phyloP scores from a whole-genome alignment of 2,329 filamentous ascomycete genomes.

The Exserohilum rostratum region DNA sequence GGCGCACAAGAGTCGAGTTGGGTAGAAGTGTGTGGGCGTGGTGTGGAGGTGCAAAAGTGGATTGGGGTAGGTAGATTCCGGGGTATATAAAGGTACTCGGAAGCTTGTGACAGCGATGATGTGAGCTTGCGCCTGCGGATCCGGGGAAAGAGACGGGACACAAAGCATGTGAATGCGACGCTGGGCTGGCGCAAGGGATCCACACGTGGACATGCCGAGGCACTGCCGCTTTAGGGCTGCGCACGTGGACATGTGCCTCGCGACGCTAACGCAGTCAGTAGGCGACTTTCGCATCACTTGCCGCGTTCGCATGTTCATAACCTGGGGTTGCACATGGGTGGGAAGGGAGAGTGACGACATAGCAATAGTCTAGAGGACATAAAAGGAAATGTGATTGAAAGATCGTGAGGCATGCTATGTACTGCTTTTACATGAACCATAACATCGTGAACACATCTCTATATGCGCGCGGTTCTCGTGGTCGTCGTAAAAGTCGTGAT shows the following conservation, averaged over 20 bases:
- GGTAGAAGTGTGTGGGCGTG: neutral
- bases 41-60: conserved; percentile 2
- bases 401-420: neutral
- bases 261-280: neutral
- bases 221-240: conserved; percentile 11
- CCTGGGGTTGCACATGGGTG: neutral
- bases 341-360: neutral
- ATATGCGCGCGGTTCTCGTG: neutral
- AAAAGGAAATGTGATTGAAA: conserved; percentile 1
- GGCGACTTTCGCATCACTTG: conserved; percentile 11
- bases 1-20: neutral
- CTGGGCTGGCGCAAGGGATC: conserved; percentile 11
- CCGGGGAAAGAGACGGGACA: conserved; percentile 21
- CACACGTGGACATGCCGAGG: conserved; percentile 19
- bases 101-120: conserved; percentile 33
- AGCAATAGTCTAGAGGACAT: neutral
- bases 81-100: conserved; percentile 28
- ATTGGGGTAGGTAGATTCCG: conserved; percentile 3
- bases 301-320: neutral
- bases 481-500: conserved; percentile 2
- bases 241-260: conserved; percentile 21
- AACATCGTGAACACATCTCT: neutral
- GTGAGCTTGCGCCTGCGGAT: conserved; percentile 12
- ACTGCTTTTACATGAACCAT: neutral
- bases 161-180: conserved; percentile 28